These are phyloP conservation scores for Cryptococcus hybrid DNA, from an alignment of 1,284 basidiomycete species.

Conservation along the genomic window DNA sequence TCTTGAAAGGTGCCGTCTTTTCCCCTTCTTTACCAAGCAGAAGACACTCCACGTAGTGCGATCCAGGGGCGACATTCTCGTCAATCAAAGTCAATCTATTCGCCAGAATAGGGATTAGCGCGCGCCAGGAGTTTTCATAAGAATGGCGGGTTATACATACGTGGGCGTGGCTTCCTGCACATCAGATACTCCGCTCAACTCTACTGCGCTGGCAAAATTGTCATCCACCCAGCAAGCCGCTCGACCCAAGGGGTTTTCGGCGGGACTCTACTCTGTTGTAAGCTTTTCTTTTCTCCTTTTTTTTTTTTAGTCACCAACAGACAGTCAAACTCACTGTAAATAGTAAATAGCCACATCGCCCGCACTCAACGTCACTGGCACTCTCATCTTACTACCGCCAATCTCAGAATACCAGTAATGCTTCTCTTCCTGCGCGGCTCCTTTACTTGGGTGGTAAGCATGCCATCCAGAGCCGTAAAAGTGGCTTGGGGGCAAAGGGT, in stretches of 20 bases:
- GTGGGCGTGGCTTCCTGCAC: conserved; percentile 51
- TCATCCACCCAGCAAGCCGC: conserved; percentile 58
- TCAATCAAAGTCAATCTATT: conserved; percentile 73
- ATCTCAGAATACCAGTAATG: conserved; percentile 87
- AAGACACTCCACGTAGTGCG: conserved; percentile 82
- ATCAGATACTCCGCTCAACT: conserved; percentile 52
- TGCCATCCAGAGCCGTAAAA: conserved; percentile 90
- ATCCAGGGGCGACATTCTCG: conserved; percentile 68
- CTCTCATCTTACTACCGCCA: conserved; percentile 70
- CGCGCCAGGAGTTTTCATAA: conserved; percentile 29
- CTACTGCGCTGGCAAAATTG: conserved; percentile 52
- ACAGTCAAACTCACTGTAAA: conserved; percentile 39
- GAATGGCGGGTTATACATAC: conserved; percentile 32
- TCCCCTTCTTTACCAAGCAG: conserved; percentile 76
- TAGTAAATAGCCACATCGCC: conserved; percentile 57
- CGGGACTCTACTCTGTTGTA: conserved; percentile 59
- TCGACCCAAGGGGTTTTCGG: conserved; percentile 50
- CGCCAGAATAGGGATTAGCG: not conserved
- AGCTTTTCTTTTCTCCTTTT: conserved; percentile 72
- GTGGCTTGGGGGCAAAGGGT: conserved; percentile 81
- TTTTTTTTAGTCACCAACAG: not conserved
- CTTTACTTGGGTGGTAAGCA: conserved; percentile 64
- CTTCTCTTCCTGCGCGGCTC: conserved; percentile 54
- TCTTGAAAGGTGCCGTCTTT: conserved; percentile 66
- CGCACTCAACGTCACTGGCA: conserved; percentile 54